Percentiles rank a stretch among this genome's conserved stretches.
These are phyloP conservation scores for Sordariomycetes sp. DNA, from an alignment of 2,329 filamentous ascomycete species.

Conservation along the genomic window DNA sequence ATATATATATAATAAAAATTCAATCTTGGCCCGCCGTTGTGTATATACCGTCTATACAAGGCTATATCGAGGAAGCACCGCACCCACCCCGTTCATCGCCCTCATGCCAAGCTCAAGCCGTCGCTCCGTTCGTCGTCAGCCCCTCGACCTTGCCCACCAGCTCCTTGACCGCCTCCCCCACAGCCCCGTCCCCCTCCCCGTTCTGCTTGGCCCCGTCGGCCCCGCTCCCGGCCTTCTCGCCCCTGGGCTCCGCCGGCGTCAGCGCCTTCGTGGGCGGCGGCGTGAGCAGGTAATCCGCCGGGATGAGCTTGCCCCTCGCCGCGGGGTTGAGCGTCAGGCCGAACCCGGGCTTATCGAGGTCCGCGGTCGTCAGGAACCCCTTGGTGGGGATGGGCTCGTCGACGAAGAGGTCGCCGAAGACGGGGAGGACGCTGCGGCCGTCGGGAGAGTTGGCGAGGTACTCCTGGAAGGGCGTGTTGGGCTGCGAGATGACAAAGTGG, in stretches of 20 bases:
- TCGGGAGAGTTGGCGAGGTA: slow-evolving; percentile 90
- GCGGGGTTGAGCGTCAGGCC: slow-evolving; percentile 76
- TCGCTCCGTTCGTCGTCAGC: neutral
- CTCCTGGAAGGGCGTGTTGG: slow-evolving; percentile 90
- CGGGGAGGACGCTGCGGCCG: slow-evolving; percentile 76
- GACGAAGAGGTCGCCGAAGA: slow-evolving; percentile 81
- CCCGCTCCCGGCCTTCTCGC: neutral
- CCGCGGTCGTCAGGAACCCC: slow-evolving; percentile 66
- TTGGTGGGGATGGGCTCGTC: slow-evolving; percentile 82
- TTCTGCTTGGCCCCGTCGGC: slow-evolving; percentile 4
- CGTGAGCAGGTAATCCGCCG: slow-evolving; percentile 59
- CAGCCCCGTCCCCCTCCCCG: slow-evolving; percentile 5
- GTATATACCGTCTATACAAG: neutral
- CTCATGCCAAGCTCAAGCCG: neutral
- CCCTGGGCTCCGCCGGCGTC: slow-evolving; percentile 14
- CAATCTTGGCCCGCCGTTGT: neutral
- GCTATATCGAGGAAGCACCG: neutral
- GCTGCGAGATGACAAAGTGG: slow-evolving; percentile 88
- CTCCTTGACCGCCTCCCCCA: neutral
- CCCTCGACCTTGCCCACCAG: neutral
- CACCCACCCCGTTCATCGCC: neutral
- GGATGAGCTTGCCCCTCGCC: slow-evolving; percentile 57
- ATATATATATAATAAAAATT: too few relatives aligned
- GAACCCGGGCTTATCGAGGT: slow-evolving; percentile 82
- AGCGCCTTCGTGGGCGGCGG: slow-evolving; percentile 41